Evolutionary conservation across 2,329 filamentous ascomycete genomes (phyloP).

Genomic region (Botrytis deweyae): DNA sequence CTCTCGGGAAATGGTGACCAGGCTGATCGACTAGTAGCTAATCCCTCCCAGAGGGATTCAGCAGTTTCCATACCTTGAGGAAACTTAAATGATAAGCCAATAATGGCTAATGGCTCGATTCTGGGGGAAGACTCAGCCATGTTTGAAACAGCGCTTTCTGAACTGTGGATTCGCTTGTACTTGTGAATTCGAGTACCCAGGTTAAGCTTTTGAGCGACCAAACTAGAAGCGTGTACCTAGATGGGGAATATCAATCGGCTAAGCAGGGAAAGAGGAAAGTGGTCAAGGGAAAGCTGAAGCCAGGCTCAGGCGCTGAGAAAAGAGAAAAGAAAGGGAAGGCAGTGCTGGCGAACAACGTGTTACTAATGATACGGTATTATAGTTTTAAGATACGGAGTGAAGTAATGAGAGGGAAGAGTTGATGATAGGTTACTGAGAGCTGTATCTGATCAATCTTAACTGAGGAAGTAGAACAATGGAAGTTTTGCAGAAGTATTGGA

Average conservation of each 20-base stretch:
- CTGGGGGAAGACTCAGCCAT: not conserved
- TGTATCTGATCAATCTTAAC: not conserved
- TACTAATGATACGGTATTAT: not conserved
- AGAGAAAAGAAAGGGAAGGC: too few species aligned
- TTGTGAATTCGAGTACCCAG: not conserved
- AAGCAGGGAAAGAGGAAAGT: not conserved
- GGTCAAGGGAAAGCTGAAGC: too few species aligned
- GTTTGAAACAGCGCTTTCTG: too few species aligned
- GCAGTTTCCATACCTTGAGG: slow-evolving; percentile 49
- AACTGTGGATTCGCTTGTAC: too few species aligned
- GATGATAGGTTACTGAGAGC: not conserved
- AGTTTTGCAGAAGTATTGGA: not conserved
- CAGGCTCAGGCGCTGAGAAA: too few species aligned
- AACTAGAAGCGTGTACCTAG: not conserved
- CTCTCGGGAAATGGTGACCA: slow-evolving; percentile 35
- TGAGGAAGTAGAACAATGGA: not conserved
- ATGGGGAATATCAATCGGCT: not conserved
- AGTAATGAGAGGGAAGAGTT: not conserved
- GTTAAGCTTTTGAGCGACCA: not conserved
- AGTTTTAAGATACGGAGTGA: not conserved
- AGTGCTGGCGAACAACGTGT: not conserved
- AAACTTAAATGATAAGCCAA: slow-evolving; percentile 53
- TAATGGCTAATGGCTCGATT: slow-evolving; percentile 41
- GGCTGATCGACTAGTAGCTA: slow-evolving; percentile 69
- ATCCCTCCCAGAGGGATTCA: slow-evolving; percentile 70